phyloP scores from a whole-genome alignment of 225 moss, liverwort and hornwort genomes.

The Pseudisothecium myosuroides region DNA sequence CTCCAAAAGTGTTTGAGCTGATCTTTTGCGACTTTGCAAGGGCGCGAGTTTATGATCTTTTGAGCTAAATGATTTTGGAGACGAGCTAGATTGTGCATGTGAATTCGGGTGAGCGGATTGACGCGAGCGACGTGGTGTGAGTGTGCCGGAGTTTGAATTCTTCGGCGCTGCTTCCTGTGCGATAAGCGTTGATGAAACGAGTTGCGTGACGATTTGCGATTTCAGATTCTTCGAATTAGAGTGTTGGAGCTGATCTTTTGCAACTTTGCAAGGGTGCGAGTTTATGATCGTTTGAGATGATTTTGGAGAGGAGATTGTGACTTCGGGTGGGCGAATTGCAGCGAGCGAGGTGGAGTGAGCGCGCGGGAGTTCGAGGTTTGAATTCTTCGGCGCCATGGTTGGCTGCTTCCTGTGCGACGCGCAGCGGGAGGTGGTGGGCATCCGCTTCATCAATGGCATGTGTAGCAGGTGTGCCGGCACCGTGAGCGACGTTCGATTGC shows the following conservation, averaged over 20 bases:
- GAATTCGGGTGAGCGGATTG: not conserved
- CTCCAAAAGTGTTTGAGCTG: not conserved
- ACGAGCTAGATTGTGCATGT: not conserved
- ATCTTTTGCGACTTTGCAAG: not conserved
- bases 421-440: not conserved
- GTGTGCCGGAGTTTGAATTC: not conserved
- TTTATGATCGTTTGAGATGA: not conserved
- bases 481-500: constrained; percentile 8
- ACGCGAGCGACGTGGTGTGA: not conserved
- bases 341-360: not conserved
- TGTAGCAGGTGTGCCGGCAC: constrained; percentile 8
- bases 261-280: not conserved
- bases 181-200: not conserved
- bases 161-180: not conserved
- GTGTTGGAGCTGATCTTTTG: not conserved
- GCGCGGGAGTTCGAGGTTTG: not conserved
- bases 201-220: not conserved
- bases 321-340: not conserved
- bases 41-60: not conserved
- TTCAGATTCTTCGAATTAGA: too few relatives aligned
- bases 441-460: constrained; percentile 6
- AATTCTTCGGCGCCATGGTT: constrained; percentile 1
- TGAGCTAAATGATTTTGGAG: not conserved
- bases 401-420: constrained; percentile 3
- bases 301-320: not conserved